These are phyloP conservation scores for Phytopythium aichiense DNA, from an alignment of 352 stramenopile species.

Conservation along the genomic window DNA sequence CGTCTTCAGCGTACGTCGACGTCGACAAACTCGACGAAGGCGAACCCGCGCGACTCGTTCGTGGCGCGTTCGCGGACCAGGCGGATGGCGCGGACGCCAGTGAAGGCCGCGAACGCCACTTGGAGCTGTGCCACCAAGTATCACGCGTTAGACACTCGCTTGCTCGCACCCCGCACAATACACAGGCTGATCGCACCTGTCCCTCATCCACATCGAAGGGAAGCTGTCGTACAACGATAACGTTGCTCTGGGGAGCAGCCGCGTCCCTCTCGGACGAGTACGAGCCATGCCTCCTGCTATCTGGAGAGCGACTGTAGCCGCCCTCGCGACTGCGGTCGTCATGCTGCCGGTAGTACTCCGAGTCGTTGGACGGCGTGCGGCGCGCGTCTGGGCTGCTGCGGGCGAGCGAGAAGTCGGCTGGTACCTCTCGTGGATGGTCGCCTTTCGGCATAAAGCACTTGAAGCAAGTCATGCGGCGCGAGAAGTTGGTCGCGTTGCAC, in stretches of 20 bases:
- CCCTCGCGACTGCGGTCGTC: not conserved
- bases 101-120: slow-evolving; percentile 57
- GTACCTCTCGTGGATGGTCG: slow-evolving; percentile 31
- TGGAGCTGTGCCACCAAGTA: slow-evolving; percentile 42
- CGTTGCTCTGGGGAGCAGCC: slow-evolving; percentile 29
- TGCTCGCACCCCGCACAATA: not conserved
- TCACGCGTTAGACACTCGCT: not conserved
- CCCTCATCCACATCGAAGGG: slow-evolving; percentile 70
- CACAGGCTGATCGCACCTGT: slow-evolving; percentile 33
- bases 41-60: slow-evolving; percentile 66
- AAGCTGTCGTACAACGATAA: slow-evolving; percentile 68
- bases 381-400: too few species aligned
- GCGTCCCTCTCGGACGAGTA: not conserved
- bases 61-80: slow-evolving; percentile 70
- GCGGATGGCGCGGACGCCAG: slow-evolving; percentile 65
- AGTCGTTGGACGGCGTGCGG: not conserved
- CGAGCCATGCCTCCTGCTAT: slow-evolving; percentile 10
- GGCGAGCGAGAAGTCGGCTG: not conserved
- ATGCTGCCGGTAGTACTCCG: not conserved
- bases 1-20: slow-evolving; percentile 36
- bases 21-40: slow-evolving; percentile 74
- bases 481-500: slow-evolving; percentile 79
- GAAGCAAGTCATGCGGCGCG: slow-evolving; percentile 54
- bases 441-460: slow-evolving; percentile 54
- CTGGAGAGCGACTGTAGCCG: not conserved